phyloP scores from a whole-genome alignment of 495 filamentous ascomycete species.

The Xylaria grammica region DNA sequence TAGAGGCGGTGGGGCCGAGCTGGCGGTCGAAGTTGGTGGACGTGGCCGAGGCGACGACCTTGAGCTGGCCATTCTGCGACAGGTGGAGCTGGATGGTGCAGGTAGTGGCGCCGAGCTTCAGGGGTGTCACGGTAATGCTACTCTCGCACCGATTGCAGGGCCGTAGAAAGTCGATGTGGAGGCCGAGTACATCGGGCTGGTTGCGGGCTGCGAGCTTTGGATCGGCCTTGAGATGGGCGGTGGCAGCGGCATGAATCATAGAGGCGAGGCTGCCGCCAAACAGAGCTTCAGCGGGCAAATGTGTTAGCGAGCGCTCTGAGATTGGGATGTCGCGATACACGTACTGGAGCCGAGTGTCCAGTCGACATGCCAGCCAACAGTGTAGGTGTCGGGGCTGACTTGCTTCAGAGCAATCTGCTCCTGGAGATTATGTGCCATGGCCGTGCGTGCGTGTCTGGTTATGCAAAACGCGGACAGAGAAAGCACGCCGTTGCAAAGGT shows the following conservation, averaged over 20 bases:
- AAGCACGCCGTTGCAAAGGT: no score
- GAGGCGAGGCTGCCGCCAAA: conserved; percentile 20
- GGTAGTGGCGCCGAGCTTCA: conserved; percentile 15
- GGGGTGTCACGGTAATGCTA: conserved; percentile 12
- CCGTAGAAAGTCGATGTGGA: conserved; percentile 23
- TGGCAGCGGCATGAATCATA: conserved; percentile 20
- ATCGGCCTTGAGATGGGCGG: conserved; percentile 8
- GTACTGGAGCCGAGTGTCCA: conserved; percentile 19
- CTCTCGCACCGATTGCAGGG: conserved; percentile 21
- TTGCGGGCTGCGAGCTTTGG: background rate
- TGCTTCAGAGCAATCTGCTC: conserved; percentile 22
- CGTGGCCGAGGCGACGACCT: conserved; percentile 20
- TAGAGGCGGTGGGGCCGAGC: conserved; percentile 8
- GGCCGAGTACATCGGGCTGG: conserved; percentile 21
- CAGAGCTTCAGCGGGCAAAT: conserved; percentile 13
- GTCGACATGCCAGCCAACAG: conserved; percentile 16
- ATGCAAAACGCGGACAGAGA: no score
- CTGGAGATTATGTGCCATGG: background rate
- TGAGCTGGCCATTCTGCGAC: conserved; percentile 20
- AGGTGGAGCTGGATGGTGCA: conserved; percentile 22
- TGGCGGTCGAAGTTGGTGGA: conserved; percentile 22
- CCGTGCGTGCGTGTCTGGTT: no score
- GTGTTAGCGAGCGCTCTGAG: background rate
- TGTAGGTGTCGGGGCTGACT: conserved; percentile 17
- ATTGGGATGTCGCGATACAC: background rate